These are phyloP conservation scores for Goffeauzyma gilvescens DNA, from an alignment of 768 basidiomycete genomes.

Conservation along the genomic window DNA sequence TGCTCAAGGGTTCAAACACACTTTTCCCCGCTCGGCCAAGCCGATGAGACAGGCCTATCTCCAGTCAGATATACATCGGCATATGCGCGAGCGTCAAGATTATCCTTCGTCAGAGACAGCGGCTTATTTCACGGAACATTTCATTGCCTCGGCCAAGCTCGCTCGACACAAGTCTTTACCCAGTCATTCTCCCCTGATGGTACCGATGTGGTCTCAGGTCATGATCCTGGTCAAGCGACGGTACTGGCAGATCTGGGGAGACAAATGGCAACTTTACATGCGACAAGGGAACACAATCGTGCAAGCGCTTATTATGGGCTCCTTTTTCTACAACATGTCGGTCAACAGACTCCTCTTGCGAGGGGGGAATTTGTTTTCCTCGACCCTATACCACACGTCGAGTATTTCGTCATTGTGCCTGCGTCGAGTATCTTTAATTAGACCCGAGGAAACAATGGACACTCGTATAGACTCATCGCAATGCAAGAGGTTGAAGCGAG, in stretches of 20 bases:
- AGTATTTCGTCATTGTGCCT: too few relatives aligned
- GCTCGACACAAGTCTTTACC: background rate
- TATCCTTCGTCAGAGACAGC: conserved; percentile 5
- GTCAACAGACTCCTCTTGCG: conserved; percentile 54
- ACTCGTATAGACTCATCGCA: conserved; percentile 9
- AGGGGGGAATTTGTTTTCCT: conserved; percentile 62
- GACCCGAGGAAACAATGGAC: background rate
- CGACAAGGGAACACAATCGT: conserved; percentile 25
- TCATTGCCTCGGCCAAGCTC: background rate
- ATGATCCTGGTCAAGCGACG: conserved; percentile 4
- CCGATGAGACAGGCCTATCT: conserved; percentile 4
- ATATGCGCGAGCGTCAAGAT: background rate
- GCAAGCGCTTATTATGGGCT: conserved; percentile 43
- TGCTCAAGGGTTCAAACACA: background rate
- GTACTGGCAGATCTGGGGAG: conserved; percentile 9
- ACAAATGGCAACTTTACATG: conserved; percentile 17
- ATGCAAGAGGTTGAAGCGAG: conserved; percentile 24
- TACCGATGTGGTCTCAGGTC: conserved; percentile 3
- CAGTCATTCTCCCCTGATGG: conserved; percentile 2
- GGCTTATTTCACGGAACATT: background rate
- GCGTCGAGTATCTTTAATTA: too few relatives aligned
- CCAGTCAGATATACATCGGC: background rate
- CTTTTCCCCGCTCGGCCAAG: conserved; percentile 3
- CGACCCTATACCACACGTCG: conserved; percentile 26
- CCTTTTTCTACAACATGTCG: conserved; percentile 44